A percentile compares a stretch with the other conserved stretches of the same genome.
Evolutionary conservation across 371 early-diverging fungal species (phyloP).

Genomic region (Batkoa obscura): DNA sequence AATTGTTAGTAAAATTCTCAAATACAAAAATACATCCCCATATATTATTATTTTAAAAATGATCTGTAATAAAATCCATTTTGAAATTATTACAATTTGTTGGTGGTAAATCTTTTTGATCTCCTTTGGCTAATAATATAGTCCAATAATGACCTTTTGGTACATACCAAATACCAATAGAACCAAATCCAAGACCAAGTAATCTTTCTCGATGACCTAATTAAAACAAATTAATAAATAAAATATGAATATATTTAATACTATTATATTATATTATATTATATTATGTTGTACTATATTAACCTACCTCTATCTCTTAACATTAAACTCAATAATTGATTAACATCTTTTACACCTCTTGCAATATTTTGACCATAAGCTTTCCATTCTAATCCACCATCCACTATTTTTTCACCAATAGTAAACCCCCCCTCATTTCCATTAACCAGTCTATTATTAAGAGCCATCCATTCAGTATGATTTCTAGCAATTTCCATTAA

Average conservation of each 20-base stretch:
- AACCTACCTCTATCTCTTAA: background rate
- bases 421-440: background rate
- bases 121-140: background rate
- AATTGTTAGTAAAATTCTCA: too few species aligned
- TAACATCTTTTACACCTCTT: background rate
- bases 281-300: too few species aligned
- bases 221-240: too few species aligned
- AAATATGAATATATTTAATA: too few species aligned
- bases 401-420: background rate
- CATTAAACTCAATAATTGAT: background rate
- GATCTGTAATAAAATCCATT: too few species aligned
- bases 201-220: background rate
- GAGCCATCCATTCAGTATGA: background rate
- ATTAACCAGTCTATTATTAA: background rate
- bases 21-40: too few species aligned
- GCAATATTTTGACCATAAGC: background rate
- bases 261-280: too few species aligned
- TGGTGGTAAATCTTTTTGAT: background rate
- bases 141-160: background rate
- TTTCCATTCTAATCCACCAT: background rate
- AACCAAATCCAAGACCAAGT: background rate
- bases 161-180: background rate
- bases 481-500: background rate
- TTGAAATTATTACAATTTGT: too few species aligned
- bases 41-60: too few species aligned